These are phyloP conservation scores for Saturnispora sanitii DNA, from an alignment of 805 yeast genomes.

Conservation along the genomic window DNA sequence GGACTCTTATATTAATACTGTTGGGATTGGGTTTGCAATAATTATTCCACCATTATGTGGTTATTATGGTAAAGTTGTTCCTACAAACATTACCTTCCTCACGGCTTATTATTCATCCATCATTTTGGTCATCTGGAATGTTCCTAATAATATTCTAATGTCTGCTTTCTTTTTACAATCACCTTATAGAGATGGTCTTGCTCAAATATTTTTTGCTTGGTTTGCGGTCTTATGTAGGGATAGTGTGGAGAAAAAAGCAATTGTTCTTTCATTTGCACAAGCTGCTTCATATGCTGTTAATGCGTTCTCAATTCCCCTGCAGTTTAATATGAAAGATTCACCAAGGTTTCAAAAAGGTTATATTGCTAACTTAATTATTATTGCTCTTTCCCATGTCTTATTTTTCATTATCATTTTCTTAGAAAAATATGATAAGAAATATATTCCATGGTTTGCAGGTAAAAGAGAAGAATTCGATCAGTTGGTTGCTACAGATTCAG, in stretches of 20 bases:
- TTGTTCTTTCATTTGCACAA: constrained; percentile 15
- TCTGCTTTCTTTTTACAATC: constrained; percentile 32
- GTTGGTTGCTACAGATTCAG: not conserved
- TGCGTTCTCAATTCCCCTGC: constrained; percentile 18
- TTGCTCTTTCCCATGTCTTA: constrained; percentile 9
- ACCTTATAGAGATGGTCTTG: constrained; percentile 13
- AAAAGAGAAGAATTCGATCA: constrained; percentile 5
- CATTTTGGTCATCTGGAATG: constrained; percentile 12
- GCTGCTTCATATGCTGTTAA: constrained; percentile 15
- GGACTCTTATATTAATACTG: constrained; percentile 12
- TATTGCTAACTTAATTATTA: constrained; percentile 12
- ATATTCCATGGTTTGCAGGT: constrained; percentile 12
- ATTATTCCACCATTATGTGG: constrained; percentile 32
- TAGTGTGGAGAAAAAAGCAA: constrained; percentile 17
- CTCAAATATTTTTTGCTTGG: constrained; percentile 17
- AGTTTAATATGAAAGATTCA: constrained; percentile 11
- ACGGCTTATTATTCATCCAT: constrained; percentile 11
- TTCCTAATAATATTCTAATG: constrained; percentile 22
- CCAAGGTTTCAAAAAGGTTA: constrained; percentile 16
- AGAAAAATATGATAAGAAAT: constrained; percentile 10
- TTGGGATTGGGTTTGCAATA: constrained; percentile 16
- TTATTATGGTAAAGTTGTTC: constrained; percentile 22
- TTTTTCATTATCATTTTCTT: constrained; percentile 10
- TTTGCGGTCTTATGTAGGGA: constrained; percentile 16
- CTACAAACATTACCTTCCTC: constrained; percentile 5